These are phyloP conservation scores for Fermentozyma sake DNA, from an alignment of 1,139 yeast genomes.

Conservation along the genomic window DNA sequence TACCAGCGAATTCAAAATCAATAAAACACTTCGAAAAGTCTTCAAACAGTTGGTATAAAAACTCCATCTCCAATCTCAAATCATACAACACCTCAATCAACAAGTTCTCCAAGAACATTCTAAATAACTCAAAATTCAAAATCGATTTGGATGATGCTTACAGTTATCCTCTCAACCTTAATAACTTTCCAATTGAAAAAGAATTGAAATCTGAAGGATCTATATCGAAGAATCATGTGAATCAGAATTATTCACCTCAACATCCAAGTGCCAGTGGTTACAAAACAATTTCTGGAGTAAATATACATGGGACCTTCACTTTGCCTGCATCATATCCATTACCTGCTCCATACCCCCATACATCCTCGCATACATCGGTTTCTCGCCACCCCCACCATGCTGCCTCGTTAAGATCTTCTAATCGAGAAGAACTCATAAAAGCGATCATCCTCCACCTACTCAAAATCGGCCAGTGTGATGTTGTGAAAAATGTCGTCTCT, in stretches of 20 bases:
- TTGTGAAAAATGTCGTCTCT: conserved; percentile 29
- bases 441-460: conserved; percentile 39
- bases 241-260: too few species aligned
- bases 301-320: too few species aligned
- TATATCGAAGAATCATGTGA: not conserved
- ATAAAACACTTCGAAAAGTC: conserved; percentile 8
- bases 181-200: conserved; percentile 23
- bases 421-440: conserved; percentile 33
- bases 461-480: conserved; percentile 39
- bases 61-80: conserved; percentile 30
- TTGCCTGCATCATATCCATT: too few species aligned
- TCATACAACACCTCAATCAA: conserved; percentile 35
- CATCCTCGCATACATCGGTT: not conserved
- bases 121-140: conserved; percentile 25
- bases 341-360: too few species aligned
- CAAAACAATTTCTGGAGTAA: too few species aligned
- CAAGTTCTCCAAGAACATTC: conserved; percentile 33
- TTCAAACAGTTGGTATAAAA: conserved; percentile 31
- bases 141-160: conserved; percentile 43
- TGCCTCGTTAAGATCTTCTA: conserved; percentile 19
- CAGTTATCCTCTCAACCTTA: conserved; percentile 34
- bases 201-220: not conserved
- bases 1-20: conserved; percentile 1
- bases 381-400: too few species aligned
- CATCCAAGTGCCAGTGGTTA: too few species aligned